Percentiles rank a stretch among this genome's conserved stretches.
phyloP scores from a whole-genome alignment of 345 rosid species.

The Populus euphratica region DNA sequence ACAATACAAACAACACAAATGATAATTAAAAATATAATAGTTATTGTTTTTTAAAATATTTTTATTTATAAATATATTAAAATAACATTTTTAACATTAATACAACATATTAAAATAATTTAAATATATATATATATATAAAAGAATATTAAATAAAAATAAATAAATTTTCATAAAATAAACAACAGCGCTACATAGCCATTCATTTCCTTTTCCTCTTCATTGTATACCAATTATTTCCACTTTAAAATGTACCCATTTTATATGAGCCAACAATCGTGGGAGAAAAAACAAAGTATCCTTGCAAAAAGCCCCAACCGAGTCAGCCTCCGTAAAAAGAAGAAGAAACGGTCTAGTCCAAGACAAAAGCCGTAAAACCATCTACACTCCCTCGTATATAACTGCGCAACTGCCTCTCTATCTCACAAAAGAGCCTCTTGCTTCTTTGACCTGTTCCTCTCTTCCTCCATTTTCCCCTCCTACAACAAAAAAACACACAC shows the following conservation, averaged over 20 bases:
- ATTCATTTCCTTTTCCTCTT: neutral
- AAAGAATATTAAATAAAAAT: no score
- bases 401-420: neutral
- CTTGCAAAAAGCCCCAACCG: neutral
- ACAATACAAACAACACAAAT: neutral
- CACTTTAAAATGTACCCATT: neutral
- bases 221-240: neutral
- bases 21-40: no score
- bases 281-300: neutral
- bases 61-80: no score
- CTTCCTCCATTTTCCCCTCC: neutral
- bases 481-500: neutral
- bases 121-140: no score
- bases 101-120: no score
- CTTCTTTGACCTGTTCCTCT: neutral
- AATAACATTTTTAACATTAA: no score
- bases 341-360: conserved; percentile 17
- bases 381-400: conserved; percentile 11
- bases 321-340: conserved; percentile 1
- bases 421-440: neutral
- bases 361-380: conserved; percentile 1
- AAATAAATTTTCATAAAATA: no score
- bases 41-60: no score
- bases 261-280: neutral
- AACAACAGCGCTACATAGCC: no score